These are phyloP conservation scores for Vigna radiata DNA, from an alignment of 306 rosid genomes.

Conservation along the genomic window DNA sequence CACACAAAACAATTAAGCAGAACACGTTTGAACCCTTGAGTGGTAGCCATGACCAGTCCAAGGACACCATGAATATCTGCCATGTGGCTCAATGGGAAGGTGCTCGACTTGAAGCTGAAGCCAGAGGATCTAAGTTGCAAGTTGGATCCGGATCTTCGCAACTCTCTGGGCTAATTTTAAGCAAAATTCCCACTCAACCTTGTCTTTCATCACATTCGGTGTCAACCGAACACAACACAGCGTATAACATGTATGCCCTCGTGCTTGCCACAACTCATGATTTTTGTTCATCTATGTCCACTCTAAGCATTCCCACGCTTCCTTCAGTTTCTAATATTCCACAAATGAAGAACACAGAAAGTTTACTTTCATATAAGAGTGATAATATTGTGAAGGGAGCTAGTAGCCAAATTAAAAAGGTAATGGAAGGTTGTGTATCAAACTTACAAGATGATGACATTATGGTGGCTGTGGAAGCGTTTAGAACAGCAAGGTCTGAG, in stretches of 20 bases:
- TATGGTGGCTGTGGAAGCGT: slow-evolving; percentile 1
- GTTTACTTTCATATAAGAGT: neutral
- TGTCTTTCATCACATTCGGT: slow-evolving; percentile 15
- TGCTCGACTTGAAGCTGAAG: too few relatives aligned
- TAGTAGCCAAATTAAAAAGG: neutral
- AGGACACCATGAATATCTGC: too few relatives aligned
- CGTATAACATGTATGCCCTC: slow-evolving; percentile 39
- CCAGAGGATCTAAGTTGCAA: too few relatives aligned
- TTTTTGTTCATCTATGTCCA: slow-evolving; percentile 36
- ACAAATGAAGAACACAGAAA: neutral
- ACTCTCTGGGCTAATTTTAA: slow-evolving; percentile 14
- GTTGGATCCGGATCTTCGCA: neutral
- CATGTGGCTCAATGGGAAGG: too few relatives aligned
- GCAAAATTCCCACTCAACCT: slow-evolving; percentile 24
- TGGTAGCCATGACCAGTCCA: too few relatives aligned
- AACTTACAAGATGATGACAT: neutral
- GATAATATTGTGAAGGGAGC: neutral
- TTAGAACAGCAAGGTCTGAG: neutral
- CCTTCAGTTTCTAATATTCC: neutral
- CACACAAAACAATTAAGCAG: neutral
- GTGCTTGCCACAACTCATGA: slow-evolving; percentile 28
- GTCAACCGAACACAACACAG: neutral
- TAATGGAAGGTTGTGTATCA: neutral
- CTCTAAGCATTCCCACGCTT: slow-evolving; percentile 21
- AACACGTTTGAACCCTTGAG: too few relatives aligned